Base-by-base conservation (phyloP, 2,329 filamentous ascomycete species). In the Trichophyton schoenleinii region DNA sequence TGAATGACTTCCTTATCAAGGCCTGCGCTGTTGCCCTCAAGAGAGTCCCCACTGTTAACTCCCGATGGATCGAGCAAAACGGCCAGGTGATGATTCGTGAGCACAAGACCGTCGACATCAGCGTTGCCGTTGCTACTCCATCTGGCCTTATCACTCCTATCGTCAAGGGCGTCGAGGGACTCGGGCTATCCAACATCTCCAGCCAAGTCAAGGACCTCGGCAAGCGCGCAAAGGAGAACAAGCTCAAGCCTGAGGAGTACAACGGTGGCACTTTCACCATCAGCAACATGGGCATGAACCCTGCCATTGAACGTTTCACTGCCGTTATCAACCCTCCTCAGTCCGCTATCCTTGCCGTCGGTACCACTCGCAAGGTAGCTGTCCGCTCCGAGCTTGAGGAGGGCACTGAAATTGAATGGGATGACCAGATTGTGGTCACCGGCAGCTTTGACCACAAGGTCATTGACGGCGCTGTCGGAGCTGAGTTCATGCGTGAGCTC, bases 231-330 rank as follows among this genome's bases (percentile, higher is more conserved):
- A 86, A 91, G 64, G 94, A 97, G 69, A 89, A 89, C 79, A 99
- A 97, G 86, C 88, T 99, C 70, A 97, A 97, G 87, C 94, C 94
- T 57, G 92, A 99, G 77, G 91, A 99, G 79, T 99, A 95, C 85
- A 92, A 96, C 82, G 94, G 94, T 61, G 94, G 94, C 75, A 95
- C 90, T 74, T 96, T 99, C 79, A 96, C 92, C 76, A 97, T 99
- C 79, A 95, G 89, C 80, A 99, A 99, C 85, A 95, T 99, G 94
- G 94, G 94, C 77, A 99, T 99, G 94, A 99, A 99, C 84, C 73
- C 86, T 57, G 92, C 94, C 58, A 87, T 99, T 65, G 91, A 97
- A 79, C 85, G 91, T 75, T 99, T 99, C 80, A 97, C 94, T 59
- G 94, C 94, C 68, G 88, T 99, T 72, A 96, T 99, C 83, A 99